These are phyloP conservation scores for Draba incana DNA, from an alignment of 345 rosid genomes.

Conservation along the genomic window DNA sequence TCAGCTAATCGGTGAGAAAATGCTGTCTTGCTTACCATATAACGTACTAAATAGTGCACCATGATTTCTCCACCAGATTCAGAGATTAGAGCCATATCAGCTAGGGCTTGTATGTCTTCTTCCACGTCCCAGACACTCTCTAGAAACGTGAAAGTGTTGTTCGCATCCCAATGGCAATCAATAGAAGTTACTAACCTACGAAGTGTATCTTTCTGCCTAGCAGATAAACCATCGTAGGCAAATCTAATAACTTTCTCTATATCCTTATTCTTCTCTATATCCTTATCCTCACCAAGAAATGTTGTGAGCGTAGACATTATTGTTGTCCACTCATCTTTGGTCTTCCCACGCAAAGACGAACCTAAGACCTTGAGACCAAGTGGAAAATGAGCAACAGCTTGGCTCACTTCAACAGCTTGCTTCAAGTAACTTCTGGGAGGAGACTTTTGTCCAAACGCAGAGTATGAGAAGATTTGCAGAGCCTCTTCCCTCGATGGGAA, in stretches of 20 bases:
- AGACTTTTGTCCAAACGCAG: conserved; percentile 26
- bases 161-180: not conserved
- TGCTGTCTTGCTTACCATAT: too few relatives aligned
- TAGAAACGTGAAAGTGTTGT: not conserved
- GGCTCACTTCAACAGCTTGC: not conserved
- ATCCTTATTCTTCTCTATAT: not conserved
- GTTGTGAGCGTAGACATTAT: not conserved
- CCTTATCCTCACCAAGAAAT: not conserved
- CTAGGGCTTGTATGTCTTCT: too few relatives aligned
- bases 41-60: too few relatives aligned
- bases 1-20: too few relatives aligned
- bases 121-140: too few relatives aligned
- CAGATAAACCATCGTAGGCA: conserved; percentile 5
- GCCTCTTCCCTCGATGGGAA: conserved; percentile 24
- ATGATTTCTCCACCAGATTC: too few relatives aligned
- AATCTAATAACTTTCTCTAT: not conserved
- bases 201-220: not conserved
- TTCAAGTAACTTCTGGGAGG: conserved; percentile 30
- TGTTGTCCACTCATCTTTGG: not conserved
- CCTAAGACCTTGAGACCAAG: conserved; percentile 25
- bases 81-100: too few relatives aligned
- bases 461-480: conserved; percentile 18
- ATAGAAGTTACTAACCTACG: not conserved
- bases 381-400: conserved; percentile 2
- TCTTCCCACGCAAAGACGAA: conserved; percentile 19